Conservation (phyloP, 345 rosid genomes). For the Schrenkiella parvula region DNA sequence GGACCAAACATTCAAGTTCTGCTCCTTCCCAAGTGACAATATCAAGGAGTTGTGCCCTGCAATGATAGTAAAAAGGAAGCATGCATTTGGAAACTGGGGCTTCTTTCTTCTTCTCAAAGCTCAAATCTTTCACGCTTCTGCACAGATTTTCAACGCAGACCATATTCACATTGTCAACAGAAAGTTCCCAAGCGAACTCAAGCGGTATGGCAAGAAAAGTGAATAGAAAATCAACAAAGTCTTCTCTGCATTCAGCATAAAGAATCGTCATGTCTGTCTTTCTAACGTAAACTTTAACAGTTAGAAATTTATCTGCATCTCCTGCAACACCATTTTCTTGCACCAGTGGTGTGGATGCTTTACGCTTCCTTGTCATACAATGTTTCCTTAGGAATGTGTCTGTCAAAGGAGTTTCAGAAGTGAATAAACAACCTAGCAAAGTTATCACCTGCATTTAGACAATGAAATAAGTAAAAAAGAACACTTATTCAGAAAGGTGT, state of each 20-base stretch:
- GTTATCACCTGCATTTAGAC: neutral
- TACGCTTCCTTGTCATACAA: neutral
- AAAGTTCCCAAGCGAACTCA: neutral
- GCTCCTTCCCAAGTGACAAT: neutral
- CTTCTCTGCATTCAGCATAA: slow-evolving; percentile 18
- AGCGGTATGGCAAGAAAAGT: slow-evolving; percentile 18
- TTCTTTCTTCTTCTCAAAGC: neutral
- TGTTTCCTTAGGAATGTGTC: slow-evolving; percentile 15
- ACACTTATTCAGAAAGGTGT: neutral
- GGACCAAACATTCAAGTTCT: neutral
- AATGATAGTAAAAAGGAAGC: neutral
- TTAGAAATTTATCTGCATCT: neutral
- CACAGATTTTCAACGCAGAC: neutral
- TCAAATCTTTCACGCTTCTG: neutral
- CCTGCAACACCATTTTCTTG: neutral
- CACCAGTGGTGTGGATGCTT: neutral
- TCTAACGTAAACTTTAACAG: neutral
- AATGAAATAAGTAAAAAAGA: neutral
- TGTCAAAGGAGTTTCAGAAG: slow-evolving; percentile 15
- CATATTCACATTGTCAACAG: neutral
- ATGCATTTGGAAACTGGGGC: neutral
- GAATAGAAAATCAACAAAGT: slow-evolving; percentile 17
- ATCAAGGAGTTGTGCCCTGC: neutral
- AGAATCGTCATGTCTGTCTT: neutral
- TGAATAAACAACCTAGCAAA: slow-evolving; percentile 4